Percentiles rank a stretch among this genome's conserved stretches.
phyloP scores from a whole-genome alignment of 2,329 filamentous ascomycete species.

The Fusarium devonianum region DNA sequence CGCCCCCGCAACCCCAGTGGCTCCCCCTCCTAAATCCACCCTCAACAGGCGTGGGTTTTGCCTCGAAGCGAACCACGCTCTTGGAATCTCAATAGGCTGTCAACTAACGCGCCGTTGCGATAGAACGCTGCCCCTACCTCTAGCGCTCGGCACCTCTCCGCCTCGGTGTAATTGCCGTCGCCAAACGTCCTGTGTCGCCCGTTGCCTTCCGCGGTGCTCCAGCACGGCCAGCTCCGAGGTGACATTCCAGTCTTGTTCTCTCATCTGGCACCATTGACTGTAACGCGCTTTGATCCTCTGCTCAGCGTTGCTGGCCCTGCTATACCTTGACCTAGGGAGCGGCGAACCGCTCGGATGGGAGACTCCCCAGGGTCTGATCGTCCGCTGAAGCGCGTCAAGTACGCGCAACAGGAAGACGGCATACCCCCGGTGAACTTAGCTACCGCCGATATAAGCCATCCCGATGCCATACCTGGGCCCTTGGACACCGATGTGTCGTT shows the following conservation, averaged over 20 bases:
- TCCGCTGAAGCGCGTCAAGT: slow-evolving; percentile 42
- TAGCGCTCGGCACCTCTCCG: slow-evolving; percentile 25
- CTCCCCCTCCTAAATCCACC: slow-evolving; percentile 40
- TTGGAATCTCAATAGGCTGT: slow-evolving; percentile 40
- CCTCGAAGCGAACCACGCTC: slow-evolving; percentile 42
- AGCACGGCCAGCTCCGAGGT: slow-evolving; percentile 37
- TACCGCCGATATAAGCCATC: slow-evolving; percentile 16
- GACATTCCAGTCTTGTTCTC: slow-evolving; percentile 32
- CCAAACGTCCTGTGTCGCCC: slow-evolving; percentile 26
- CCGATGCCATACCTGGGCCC: slow-evolving; percentile 19
- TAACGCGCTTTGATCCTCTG: slow-evolving; percentile 21
- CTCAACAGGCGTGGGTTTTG: slow-evolving; percentile 37
- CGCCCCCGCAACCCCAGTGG: slow-evolving; percentile 38
- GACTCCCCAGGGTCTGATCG: slow-evolving; percentile 37
- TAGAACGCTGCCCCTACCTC: slow-evolving; percentile 31
- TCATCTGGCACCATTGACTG: slow-evolving; percentile 31
- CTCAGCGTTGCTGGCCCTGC: slow-evolving; percentile 21
- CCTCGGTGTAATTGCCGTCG: slow-evolving; percentile 19
- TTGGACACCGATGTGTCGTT: slow-evolving; percentile 21
- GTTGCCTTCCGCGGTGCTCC: slow-evolving; percentile 30
- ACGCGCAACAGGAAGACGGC: slow-evolving; percentile 29
- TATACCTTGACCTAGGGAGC: slow-evolving; percentile 16
- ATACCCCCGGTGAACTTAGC: slow-evolving; percentile 25
- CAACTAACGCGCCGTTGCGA: slow-evolving; percentile 31
- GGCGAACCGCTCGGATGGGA: slow-evolving; percentile 36